A percentile compares a stretch with the other conserved stretches of the same genome.
These are phyloP conservation scores for Fusarium camptoceras DNA, from an alignment of 2,329 filamentous ascomycete genomes.

Conservation along the genomic window DNA sequence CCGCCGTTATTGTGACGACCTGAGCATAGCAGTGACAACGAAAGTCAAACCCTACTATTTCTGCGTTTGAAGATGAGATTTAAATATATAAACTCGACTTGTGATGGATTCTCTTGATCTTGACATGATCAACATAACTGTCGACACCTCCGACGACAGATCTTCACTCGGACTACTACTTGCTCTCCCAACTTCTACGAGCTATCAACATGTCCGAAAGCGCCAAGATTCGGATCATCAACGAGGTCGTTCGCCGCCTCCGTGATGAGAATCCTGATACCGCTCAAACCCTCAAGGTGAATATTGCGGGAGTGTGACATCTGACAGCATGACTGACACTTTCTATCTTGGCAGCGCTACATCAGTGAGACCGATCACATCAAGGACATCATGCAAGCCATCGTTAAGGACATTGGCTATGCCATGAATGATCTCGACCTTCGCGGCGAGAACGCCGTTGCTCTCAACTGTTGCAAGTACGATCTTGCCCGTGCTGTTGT, in stretches of 20 bases:
- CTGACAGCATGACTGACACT: neutral
- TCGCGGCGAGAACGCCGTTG: neutral
- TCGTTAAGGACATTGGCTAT: constrained; percentile 30
- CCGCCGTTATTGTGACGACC: neutral
- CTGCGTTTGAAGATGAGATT: neutral
- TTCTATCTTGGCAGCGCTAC: constrained; percentile 13
- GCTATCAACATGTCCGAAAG: constrained; percentile 4
- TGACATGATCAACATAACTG: constrained; percentile 10
- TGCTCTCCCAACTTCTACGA: neutral
- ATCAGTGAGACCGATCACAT: constrained; percentile 26
- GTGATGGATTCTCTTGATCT: neutral
- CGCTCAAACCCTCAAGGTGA: constrained; percentile 16
- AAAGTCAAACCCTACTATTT: neutral
- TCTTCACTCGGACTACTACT: neutral
- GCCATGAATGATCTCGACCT: constrained; percentile 24
- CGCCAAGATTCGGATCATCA: neutral
- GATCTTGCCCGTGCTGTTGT: constrained; percentile 26
- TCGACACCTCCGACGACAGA: constrained; percentile 2
- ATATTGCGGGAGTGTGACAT: neutral
- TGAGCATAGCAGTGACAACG: neutral
- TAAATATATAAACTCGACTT: neutral
- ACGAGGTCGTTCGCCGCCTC: constrained; percentile 20
- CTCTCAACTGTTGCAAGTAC: constrained; percentile 24
- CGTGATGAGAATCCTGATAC: neutral
- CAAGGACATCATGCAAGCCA: constrained; percentile 30